These are phyloP conservation scores for Diplodia corticola DNA, from an alignment of 2,329 filamentous ascomycete genomes.

Conservation along the genomic window DNA sequence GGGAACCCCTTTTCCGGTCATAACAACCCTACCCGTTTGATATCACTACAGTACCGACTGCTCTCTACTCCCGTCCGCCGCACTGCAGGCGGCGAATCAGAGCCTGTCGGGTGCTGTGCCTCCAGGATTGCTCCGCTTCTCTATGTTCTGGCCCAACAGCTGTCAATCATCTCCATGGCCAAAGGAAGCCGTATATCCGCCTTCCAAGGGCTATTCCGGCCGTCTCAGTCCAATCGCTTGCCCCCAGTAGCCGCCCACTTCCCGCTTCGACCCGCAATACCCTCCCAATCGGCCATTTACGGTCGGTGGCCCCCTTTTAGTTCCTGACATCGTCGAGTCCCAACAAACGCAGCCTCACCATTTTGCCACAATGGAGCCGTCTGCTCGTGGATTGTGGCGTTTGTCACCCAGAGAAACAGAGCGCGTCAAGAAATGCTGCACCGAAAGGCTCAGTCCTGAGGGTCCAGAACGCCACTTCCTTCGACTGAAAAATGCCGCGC, in stretches of 20 bases:
- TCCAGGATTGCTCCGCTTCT: conserved; percentile 2
- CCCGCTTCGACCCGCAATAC: neutral
- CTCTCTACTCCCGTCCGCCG: neutral
- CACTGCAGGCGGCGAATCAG: neutral
- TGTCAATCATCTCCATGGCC: neutral
- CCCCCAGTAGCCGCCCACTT: neutral
- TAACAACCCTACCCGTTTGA: neutral
- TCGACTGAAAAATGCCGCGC: conserved; percentile 9
- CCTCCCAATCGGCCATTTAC: neutral
- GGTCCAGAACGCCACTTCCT: neutral
- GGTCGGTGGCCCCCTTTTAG: neutral
- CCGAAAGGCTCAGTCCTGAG: neutral
- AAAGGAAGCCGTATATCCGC: neutral
- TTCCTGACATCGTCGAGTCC: neutral
- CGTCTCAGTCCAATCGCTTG: neutral
- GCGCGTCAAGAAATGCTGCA: neutral
- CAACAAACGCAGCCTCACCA: neutral
- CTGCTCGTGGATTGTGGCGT: neutral
- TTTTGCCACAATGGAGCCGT: neutral
- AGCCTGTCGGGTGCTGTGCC: neutral
- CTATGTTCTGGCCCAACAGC: neutral
- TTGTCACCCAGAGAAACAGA: neutral
- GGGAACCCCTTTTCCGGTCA: conserved; percentile 16
- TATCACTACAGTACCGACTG: neutral
- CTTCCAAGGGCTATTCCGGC: neutral